phyloP scores from a whole-genome alignment of 2,329 filamentous ascomycete species.

The Lasiodiplodia citricola region DNA sequence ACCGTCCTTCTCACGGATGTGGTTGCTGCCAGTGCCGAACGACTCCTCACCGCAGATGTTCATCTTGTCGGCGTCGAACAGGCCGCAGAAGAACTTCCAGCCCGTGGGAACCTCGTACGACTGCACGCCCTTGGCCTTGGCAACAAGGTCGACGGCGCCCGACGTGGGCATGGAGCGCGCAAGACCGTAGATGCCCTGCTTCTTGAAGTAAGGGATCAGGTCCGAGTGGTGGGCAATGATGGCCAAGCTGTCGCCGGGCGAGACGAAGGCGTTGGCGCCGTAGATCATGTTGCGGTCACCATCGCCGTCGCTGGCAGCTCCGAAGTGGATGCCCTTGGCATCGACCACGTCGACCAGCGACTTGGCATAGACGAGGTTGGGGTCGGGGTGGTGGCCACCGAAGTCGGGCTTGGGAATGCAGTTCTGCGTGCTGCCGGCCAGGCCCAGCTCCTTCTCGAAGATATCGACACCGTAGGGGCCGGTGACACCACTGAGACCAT shows the following conservation, averaged over 20 bases:
- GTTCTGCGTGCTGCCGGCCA: slow-evolving; percentile 85
- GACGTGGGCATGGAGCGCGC: slow-evolving; percentile 98
- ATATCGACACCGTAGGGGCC: slow-evolving; percentile 94
- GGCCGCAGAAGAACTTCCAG: slow-evolving; percentile 98
- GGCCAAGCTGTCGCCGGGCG: slow-evolving; percentile 93
- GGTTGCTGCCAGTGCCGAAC: slow-evolving; percentile 97
- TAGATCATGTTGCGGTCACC: slow-evolving; percentile 99
- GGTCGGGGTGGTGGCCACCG: slow-evolving; percentile 95
- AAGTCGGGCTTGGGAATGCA: slow-evolving; percentile 93
- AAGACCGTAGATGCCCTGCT: slow-evolving; percentile 93
- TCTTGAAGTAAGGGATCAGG: slow-evolving; percentile 97
- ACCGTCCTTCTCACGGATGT: slow-evolving; percentile 98
- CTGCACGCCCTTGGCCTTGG: slow-evolving; percentile 88
- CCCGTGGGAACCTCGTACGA: slow-evolving; percentile 97
- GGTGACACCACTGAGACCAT: slow-evolving; percentile 92
- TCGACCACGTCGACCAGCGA: slow-evolving; percentile 93
- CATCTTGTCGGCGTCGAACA: slow-evolving; percentile 93
- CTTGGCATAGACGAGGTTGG: slow-evolving; percentile 96
- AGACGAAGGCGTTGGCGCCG: slow-evolving; percentile 94
- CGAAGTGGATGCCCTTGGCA: slow-evolving; percentile 89
- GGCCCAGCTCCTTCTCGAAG: slow-evolving; percentile 90
- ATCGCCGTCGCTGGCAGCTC: slow-evolving; percentile 94
- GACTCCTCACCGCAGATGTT: slow-evolving; percentile 99
- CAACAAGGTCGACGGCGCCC: slow-evolving; percentile 92
- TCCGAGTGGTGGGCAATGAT: slow-evolving; percentile 98